Percentiles rank a stretch among this genome's conserved stretches.
Evolutionary conservation across 2,329 filamentous ascomycete genomes (phyloP).

Genomic region (Diplodia seriata): DNA sequence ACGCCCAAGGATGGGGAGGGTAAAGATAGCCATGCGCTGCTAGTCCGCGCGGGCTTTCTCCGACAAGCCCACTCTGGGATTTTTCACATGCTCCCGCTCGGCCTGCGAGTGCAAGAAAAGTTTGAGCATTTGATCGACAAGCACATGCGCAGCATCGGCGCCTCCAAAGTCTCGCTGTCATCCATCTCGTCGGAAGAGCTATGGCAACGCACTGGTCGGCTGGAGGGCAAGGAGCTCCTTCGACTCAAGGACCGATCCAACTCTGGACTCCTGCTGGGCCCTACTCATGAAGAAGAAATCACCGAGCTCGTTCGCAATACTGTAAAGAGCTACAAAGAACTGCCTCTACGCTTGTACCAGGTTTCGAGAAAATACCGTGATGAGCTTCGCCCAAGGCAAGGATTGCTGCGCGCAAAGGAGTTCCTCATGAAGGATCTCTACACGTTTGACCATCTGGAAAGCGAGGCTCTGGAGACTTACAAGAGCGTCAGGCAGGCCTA

Average conservation of each 20-base stretch:
- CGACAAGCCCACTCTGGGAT: constrained; percentile 80
- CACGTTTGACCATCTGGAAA: constrained; percentile 78
- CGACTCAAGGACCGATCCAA: constrained; percentile 80
- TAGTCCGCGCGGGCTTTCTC: constrained; percentile 55
- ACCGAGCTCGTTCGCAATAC: constrained; percentile 77
- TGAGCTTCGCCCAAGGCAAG: constrained; percentile 86
- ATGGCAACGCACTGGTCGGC: constrained; percentile 83
- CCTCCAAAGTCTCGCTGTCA: constrained; percentile 82
- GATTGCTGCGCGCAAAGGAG: constrained; percentile 84
- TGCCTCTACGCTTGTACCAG: constrained; percentile 89
- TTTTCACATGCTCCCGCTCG: constrained; percentile 89
- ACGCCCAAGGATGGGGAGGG: constrained; percentile 59
- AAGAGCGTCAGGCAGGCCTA: constrained; percentile 76
- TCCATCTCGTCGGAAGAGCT: constrained; percentile 83
- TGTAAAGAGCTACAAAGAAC: constrained; percentile 81
- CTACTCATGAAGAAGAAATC: constrained; percentile 97
- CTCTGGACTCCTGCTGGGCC: constrained; percentile 76
- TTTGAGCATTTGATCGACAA: constrained; percentile 84
- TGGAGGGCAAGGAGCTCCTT: constrained; percentile 86
- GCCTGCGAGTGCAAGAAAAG: constrained; percentile 86
- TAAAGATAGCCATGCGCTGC: constrained; percentile 53
- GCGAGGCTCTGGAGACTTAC: constrained; percentile 82
- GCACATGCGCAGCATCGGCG: constrained; percentile 79
- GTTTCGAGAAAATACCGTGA: constrained; percentile 94
- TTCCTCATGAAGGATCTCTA: constrained; percentile 99